Conservation (phyloP, 1,284 basidiomycete genomes). For the Gomphus bonarii region DNA sequence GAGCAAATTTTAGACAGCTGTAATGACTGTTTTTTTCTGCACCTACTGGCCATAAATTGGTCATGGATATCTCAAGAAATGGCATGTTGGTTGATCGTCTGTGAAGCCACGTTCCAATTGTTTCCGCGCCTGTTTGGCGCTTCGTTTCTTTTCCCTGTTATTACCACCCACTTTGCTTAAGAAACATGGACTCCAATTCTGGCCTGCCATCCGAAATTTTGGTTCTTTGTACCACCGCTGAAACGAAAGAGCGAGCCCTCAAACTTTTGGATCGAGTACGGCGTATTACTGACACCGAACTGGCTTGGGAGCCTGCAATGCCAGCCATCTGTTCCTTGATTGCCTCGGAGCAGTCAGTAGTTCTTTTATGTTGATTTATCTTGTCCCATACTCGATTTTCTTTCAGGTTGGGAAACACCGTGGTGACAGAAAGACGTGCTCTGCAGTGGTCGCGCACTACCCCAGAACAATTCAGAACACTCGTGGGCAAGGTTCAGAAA, state of each 20-base stretch:
- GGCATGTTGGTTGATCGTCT: background rate
- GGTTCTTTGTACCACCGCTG: slow-evolving; percentile 7
- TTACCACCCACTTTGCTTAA: background rate
- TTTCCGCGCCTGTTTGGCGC: slow-evolving; percentile 9
- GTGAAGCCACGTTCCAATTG: background rate
- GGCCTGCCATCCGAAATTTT: slow-evolving; percentile 11
- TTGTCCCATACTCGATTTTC: background rate
- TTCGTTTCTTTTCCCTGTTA: slow-evolving; percentile 1
- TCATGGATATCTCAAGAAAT: background rate
- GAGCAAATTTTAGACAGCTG: background rate
- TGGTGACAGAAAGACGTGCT: slow-evolving; percentile 8
- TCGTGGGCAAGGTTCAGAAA: background rate
- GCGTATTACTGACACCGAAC: background rate
- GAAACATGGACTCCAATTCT: slow-evolving; percentile 3
- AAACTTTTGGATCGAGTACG: slow-evolving; percentile 5
- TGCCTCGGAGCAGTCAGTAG: slow-evolving; percentile 9
- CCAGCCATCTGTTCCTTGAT: slow-evolving; percentile 8
- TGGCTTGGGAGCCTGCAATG: slow-evolving; percentile 5
- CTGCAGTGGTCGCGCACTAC: slow-evolving; percentile 7
- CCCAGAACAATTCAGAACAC: slow-evolving; percentile 1
- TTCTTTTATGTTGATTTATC: background rate
- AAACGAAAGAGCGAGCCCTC: slow-evolving; percentile 8
- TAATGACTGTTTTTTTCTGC: background rate
- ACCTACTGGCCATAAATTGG: background rate
- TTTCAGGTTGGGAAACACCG: slow-evolving; percentile 7